phyloP scores from a whole-genome alignment of 2,329 filamentous ascomycete genomes.

The Arachnomyces sp. region DNA sequence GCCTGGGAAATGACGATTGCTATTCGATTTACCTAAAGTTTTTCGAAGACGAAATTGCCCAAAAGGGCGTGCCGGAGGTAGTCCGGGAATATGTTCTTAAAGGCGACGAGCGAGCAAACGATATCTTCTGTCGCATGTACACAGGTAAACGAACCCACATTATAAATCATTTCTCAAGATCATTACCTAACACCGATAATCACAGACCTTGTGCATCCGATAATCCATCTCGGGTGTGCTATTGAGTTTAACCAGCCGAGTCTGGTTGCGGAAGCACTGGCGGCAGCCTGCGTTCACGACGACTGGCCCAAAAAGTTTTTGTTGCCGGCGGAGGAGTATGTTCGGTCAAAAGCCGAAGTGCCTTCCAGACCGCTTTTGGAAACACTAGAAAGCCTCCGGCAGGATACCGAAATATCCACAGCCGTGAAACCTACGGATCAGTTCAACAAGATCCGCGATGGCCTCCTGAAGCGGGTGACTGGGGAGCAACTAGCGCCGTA shows the following conservation, averaged over 20 bases:
- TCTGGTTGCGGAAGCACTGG: conserved; percentile 11
- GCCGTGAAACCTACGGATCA: conserved; percentile 49
- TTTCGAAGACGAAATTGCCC: conserved; percentile 16
- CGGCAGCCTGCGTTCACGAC: conserved; percentile 11
- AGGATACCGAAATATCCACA: conserved; percentile 49
- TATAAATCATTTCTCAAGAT: too few relatives aligned
- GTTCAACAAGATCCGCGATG: conserved; percentile 60
- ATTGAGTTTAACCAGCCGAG: conserved; percentile 13
- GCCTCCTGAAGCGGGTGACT: conserved; percentile 56
- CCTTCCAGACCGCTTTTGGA: too few relatives aligned
- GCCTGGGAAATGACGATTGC: conserved; percentile 9
- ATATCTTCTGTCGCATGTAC: conserved; percentile 15
- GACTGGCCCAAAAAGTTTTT: conserved; percentile 52
- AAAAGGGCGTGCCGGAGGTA: conserved; percentile 12
- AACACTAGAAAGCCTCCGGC: conserved; percentile 52
- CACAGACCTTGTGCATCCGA: conserved; percentile 12
- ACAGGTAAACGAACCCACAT: conserved; percentile 8
- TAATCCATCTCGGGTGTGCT: conserved; percentile 13
- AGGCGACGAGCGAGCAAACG: conserved; percentile 12
- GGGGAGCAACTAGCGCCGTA: conserved; percentile 58
- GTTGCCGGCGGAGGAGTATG: conserved; percentile 24
- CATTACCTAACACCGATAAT: too few relatives aligned
- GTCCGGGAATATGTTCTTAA: conserved; percentile 16
- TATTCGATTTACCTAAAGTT: conserved; percentile 16
- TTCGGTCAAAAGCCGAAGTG: conserved; percentile 25